Evolutionary conservation across 192 early-diverging fungal species (phyloP).

Genomic region (Gamsiella multidivaricata): DNA sequence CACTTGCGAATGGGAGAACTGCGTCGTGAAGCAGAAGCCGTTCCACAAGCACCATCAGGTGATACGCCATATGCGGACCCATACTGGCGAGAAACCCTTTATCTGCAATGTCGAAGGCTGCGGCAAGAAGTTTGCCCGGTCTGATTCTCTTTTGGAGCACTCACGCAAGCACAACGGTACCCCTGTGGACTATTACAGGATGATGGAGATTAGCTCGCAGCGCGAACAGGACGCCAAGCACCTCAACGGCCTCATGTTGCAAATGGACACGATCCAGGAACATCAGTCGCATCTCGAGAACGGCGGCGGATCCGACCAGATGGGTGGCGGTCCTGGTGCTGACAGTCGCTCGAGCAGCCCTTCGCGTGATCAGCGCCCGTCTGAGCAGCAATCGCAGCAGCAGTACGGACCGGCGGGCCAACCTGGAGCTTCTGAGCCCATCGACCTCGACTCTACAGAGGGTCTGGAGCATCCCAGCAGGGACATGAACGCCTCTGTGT

Average conservation of each 20-base stretch:
- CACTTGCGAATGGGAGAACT: slow-evolving; percentile 64
- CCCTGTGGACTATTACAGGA: slow-evolving; percentile 47
- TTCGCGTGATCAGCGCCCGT: background rate
- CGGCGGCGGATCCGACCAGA: background rate
- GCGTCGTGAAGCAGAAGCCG: slow-evolving; percentile 66
- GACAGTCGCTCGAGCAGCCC: background rate
- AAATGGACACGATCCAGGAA: slow-evolving; percentile 51
- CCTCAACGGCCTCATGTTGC: slow-evolving; percentile 39
- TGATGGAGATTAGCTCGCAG: slow-evolving; percentile 47
- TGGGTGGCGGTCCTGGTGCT: background rate
- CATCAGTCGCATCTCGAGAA: slow-evolving; percentile 14
- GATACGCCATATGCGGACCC: slow-evolving; percentile 77
- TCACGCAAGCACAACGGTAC: slow-evolving; percentile 62
- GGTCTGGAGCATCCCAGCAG: slow-evolving; percentile 5
- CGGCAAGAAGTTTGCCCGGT: slow-evolving; percentile 79
- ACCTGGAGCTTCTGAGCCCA: slow-evolving; percentile 6
- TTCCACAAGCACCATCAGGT: slow-evolving; percentile 81
- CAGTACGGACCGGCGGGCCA: background rate
- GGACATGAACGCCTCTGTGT: background rate
- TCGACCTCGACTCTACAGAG: slow-evolving; percentile 3
- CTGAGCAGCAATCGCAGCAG: slow-evolving; percentile 6
- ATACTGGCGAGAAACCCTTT: slow-evolving; percentile 84
- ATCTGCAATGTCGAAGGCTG: slow-evolving; percentile 72
- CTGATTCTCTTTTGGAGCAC: slow-evolving; percentile 78
- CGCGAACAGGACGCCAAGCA: slow-evolving; percentile 50